Base-by-base conservation (phyloP, 805 yeast species). In the Metschnikowia lachancei region DNA sequence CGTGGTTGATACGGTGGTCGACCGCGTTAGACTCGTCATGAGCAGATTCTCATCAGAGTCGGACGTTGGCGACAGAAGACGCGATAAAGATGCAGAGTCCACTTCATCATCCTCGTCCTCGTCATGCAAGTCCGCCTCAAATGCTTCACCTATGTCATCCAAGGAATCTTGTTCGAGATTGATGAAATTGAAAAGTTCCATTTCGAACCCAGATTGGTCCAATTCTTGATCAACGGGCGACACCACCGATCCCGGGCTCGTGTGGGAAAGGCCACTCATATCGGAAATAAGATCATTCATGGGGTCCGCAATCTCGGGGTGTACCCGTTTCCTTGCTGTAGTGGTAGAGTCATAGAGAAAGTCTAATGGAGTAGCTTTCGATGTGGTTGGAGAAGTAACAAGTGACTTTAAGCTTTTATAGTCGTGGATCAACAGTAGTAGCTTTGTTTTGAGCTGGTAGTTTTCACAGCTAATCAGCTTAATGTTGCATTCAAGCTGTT, bases 1-100 rank as follows among this genome's bases (percentile, higher is more conserved):
- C 41, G 58, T 60, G 40, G 73, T 66, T 6, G 70, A 63, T 4
- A 69, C 72, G 2, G 75, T 70, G 20, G 75, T 72, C 11, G 74
- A 68, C 43, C 76, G 52, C 0, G 76, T 72, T 42, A 70, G 59
- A 9, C 69, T 55, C 16, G 67, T 55, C 75, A 70, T 71, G 41
- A 71, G 58, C 41, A 67, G 63, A 46, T 67, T 62, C 26, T 62
- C 65, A 49, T 62, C 66, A 11, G 59, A 55, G 43, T 66, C 72
- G 19, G 57, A 58, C 45, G 60, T 60, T 3, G 75, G 75, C 12
- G 74, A 67, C 4, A 70, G 64, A 29, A 72, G 68, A 36, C 75
- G 58, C 18, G 72, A 66, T 26, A 71, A 60, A 22, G 54, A 53
- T n/a, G 60, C 51, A 10, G 63, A 57, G 41, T 59, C 63, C 13